These are phyloP conservation scores for Irpex lacteus DNA, from an alignment of 1,284 basidiomycete genomes.

Conservation along the genomic window DNA sequence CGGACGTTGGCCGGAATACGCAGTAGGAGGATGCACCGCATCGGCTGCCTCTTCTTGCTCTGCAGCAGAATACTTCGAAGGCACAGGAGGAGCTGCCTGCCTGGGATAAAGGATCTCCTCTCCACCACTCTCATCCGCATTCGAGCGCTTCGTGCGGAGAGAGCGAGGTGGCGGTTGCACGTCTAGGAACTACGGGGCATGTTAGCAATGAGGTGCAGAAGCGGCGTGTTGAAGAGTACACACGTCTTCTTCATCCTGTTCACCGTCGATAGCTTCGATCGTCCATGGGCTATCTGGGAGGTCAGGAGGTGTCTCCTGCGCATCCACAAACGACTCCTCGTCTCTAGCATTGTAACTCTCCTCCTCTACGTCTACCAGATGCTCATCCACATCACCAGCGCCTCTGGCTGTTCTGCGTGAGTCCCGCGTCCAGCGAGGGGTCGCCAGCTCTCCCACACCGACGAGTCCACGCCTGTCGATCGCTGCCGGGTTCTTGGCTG, in stretches of 20 bases:
- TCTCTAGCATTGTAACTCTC: slow-evolving; percentile 37
- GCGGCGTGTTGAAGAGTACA: slow-evolving; percentile 15
- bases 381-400: slow-evolving; percentile 37
- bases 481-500: slow-evolving; percentile 73
- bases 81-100: slow-evolving; percentile 27
- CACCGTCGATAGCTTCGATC: slow-evolving; percentile 80
- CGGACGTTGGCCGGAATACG: slow-evolving; percentile 53
- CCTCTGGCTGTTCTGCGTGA: slow-evolving; percentile 35
- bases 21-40: slow-evolving; percentile 49
- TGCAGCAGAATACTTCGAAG: slow-evolving; percentile 6
- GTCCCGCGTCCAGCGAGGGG: slow-evolving; percentile 83
- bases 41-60: slow-evolving; percentile 9
- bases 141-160: slow-evolving; percentile 57
- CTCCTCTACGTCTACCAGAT: slow-evolving; percentile 38
- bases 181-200: slow-evolving; percentile 32
- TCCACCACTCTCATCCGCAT: slow-evolving; percentile 75
- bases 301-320: slow-evolving; percentile 39
- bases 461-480: slow-evolving; percentile 89
- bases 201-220: slow-evolving; percentile 8
- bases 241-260: slow-evolving; percentile 65
- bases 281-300: slow-evolving; percentile 80
- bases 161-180: slow-evolving; percentile 42
- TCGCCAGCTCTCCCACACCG: slow-evolving; percentile 95
- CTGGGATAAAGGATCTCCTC: slow-evolving; percentile 83
- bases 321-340: slow-evolving; percentile 30